These are phyloP conservation scores for Lachnellula occidentalis DNA, from an alignment of 2,329 filamentous ascomycete species.

Conservation along the genomic window DNA sequence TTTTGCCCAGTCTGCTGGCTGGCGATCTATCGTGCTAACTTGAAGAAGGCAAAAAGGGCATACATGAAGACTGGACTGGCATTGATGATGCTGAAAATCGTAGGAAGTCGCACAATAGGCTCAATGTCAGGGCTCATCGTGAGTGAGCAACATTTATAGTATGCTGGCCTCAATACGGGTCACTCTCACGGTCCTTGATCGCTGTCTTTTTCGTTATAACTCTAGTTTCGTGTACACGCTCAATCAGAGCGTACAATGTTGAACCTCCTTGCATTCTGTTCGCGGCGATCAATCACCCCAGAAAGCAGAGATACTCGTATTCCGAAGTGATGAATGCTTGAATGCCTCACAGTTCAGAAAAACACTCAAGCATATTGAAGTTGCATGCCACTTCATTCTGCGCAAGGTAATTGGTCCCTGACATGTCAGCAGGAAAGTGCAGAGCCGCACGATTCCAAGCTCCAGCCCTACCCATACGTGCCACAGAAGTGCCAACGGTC, in stretches of 20 bases:
- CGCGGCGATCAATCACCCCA: no score
- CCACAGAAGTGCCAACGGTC: neutral
- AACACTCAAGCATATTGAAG: no score
- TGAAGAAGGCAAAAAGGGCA: constrained; percentile 7
- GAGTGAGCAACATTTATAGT: constrained; percentile 8
- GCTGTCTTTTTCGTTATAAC: no score
- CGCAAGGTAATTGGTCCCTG: neutral
- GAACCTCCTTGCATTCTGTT: no score
- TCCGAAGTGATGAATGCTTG: no score
- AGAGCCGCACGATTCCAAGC: constrained; percentile 1
- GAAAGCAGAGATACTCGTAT: no score
- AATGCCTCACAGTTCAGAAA: no score
- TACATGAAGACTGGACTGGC: constrained; percentile 34
- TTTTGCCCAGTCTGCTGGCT: neutral
- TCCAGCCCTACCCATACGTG: neutral
- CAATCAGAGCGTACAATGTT: no score
- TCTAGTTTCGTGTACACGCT: no score
- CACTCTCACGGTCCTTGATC: no score
- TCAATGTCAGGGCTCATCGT: constrained; percentile 35
- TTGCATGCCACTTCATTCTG: neutral
- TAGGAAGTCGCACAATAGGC: constrained; percentile 32
- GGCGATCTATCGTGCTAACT: neutral
- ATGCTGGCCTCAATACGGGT: no score
- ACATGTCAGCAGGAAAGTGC: constrained; percentile 2
- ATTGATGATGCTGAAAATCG: constrained; percentile 28